Evolutionary conservation across 2,329 filamentous ascomycete species (phyloP).

Genomic region (Alternaria sp.): DNA sequence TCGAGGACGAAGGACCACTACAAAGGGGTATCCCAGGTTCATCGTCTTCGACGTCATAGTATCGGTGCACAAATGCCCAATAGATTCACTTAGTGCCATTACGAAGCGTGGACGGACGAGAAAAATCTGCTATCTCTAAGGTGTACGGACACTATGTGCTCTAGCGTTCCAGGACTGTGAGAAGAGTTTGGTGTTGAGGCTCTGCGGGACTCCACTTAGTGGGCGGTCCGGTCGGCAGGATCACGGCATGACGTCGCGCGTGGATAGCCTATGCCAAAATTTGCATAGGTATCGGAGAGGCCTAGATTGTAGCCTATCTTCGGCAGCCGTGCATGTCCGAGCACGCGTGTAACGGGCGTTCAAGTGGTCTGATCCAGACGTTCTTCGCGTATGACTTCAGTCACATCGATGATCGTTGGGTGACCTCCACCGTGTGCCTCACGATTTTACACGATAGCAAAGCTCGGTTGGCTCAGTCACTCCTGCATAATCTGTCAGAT

Average conservation of each 20-base stretch:
- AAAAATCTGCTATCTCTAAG: slow-evolving; percentile 14
- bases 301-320: not conserved
- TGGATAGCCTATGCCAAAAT: slow-evolving; percentile 9
- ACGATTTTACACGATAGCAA: not conserved
- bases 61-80: not conserved
- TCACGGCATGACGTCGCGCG: slow-evolving; percentile 14
- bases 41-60: slow-evolving; percentile 6
- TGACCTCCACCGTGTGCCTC: not conserved
- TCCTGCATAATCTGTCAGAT: not conserved
- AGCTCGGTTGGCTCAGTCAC: not conserved
- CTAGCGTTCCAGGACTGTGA: slow-evolving; percentile 10
- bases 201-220: slow-evolving; percentile 29
- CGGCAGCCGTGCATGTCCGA: slow-evolving; percentile 9
- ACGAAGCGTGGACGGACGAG: not conserved
- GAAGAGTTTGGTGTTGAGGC: slow-evolving; percentile 25
- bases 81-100: not conserved
- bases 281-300: not conserved
- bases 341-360: not conserved
- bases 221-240: slow-evolving; percentile 9
- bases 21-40: not conserved
- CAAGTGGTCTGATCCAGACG: slow-evolving; percentile 9
- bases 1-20: not conserved
- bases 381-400: not conserved
- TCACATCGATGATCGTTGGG: not conserved
- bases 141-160: slow-evolving; percentile 11